These are phyloP conservation scores for Paecilomyces sp. DNA, from an alignment of 2,329 filamentous ascomycete species.

Conservation along the genomic window DNA sequence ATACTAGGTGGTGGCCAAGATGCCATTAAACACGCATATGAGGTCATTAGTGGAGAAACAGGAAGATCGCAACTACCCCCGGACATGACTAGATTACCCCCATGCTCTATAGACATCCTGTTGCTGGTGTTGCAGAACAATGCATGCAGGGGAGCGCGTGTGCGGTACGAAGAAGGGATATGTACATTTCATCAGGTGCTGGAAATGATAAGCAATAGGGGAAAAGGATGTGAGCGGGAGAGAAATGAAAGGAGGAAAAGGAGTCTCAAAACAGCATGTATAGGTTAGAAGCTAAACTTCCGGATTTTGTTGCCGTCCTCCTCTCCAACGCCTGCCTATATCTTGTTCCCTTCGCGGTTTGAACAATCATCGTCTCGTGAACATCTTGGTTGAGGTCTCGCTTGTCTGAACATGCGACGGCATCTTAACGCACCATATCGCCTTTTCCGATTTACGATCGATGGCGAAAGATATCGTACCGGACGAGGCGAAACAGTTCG, in stretches of 20 bases:
- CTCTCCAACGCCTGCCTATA: not conserved
- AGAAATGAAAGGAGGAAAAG: constrained; percentile 5
- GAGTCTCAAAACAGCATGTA: constrained; percentile 1
- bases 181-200: constrained; percentile 25
- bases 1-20: not conserved
- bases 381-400: not conserved
- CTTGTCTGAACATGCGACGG: not conserved
- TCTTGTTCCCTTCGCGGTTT: not conserved
- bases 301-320: not conserved
- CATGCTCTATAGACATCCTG: constrained; percentile 22
- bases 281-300: not conserved
- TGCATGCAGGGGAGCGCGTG: constrained; percentile 7
- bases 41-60: not conserved
- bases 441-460: not conserved
- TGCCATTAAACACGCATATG: not conserved
- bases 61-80: not conserved
- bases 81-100: constrained; percentile 16
- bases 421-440: not conserved
- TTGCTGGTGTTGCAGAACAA: constrained; percentile 16
- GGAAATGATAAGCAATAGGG: constrained; percentile 14
- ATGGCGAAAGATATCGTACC: not conserved
- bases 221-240: constrained; percentile 7
- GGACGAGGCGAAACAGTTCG: not conserved
- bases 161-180: constrained; percentile 13
- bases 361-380: not conserved